Conservation (phyloP, 179 eudicot genomes). For the Gypsophila paniculata region DNA sequence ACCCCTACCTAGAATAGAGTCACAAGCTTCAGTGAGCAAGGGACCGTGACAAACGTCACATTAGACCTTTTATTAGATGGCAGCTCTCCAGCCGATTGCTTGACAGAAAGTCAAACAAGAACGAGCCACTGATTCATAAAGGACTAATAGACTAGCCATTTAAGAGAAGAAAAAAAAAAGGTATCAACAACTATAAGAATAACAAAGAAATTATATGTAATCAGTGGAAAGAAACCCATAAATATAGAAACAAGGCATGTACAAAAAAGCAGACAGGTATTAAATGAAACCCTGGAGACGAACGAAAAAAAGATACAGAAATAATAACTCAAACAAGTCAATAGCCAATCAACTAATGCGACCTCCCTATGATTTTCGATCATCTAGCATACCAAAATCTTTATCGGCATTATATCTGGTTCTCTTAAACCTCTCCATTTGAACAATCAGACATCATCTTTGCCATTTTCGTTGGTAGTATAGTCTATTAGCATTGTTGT, state of each 20-base stretch:
- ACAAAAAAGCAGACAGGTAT: background rate
- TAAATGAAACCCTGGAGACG: constrained; percentile 4
- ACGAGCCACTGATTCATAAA: background rate
- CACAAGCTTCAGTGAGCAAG: background rate
- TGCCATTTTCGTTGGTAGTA: no score
- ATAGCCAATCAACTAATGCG: background rate
- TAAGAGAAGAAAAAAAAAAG: background rate
- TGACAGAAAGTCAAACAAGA: background rate
- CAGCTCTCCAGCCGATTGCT: background rate
- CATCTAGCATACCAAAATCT: no score
- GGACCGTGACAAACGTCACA: background rate
- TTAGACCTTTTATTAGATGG: no score
- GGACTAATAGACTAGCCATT: background rate
- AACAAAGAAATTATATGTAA: background rate
- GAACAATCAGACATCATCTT: no score
- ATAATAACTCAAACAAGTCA: background rate
- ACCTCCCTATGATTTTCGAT: no score
- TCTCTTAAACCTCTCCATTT: no score
- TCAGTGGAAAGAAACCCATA: background rate
- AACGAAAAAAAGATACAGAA: background rate
- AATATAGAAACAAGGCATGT: background rate
- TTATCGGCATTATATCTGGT: no score
- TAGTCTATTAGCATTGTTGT: no score
- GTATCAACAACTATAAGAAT: background rate
- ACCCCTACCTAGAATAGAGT: background rate